Evolutionary conservation across 345 rosid genomes (phyloP), one percentile per base, ranked within the genome.

Genomic region (Noccaea bulbosa): DNA sequence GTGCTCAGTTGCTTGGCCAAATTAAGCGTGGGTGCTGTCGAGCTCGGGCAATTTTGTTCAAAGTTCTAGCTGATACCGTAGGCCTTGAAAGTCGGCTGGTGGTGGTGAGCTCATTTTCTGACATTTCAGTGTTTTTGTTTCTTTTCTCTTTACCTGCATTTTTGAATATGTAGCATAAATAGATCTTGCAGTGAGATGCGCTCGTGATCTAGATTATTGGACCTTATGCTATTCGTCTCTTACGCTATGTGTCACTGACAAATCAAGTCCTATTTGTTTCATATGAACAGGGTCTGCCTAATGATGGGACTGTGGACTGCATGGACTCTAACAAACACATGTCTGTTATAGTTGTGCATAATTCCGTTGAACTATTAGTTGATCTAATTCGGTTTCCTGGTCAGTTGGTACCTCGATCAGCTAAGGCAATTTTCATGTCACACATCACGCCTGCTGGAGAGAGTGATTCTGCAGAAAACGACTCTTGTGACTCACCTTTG

Each of bases 391-490:
- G 91, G 63, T 86, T 86, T 85, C 99, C 99, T 2, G 99, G 99
- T 72, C 89, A 88, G 82, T 67, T 95, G 72, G 90, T 92, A 58
- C 98, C 96, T 2, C 70, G 81, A 60, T 86, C 97, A 60, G 87
- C 97, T 33, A 91, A 82, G 69, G 98, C 97, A 32, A 86, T 91
- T 56, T 85, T 85, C 78, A 87, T 91, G 97, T 81, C 93, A 75
- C 97, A 93, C 77, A 84, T 89, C 37, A 79, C 94, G 66, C 86
- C 92, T 24, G 87, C 94, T 47, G 98, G 91, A 83, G 98, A 93
- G 81, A 93, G 97, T 79, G 98, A 93, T 80, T 93, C 95, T 67
- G 97, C 97, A 34, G 98, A 92, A 83, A 92, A 95, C 74, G 99
- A 95, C 82, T 95, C 98, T 20, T 95, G 99, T 71, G 99, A 92